Conservation (phyloP, 805 yeast genomes). For the Yamadazyma endophytica region DNA sequence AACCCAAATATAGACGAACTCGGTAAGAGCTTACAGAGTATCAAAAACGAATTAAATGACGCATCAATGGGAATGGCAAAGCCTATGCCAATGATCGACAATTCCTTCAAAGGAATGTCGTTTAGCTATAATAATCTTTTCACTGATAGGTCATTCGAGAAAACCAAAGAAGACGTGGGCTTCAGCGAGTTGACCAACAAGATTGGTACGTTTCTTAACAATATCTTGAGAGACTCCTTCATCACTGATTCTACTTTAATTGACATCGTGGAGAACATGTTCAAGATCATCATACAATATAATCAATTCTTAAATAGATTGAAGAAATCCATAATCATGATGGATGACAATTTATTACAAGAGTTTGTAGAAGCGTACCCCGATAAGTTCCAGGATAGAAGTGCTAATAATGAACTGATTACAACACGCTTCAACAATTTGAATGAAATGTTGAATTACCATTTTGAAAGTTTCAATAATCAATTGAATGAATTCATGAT, state of each 20-base stretch:
- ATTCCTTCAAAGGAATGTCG: background rate
- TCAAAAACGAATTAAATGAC: conserved; percentile 2
- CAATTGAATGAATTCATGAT: conserved; percentile 43
- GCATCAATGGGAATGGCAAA: background rate
- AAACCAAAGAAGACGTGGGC: conserved; percentile 9
- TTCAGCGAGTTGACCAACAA: conserved; percentile 14
- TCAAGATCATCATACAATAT: conserved; percentile 45
- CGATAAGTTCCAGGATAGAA: conserved; percentile 32
- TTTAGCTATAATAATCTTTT: conserved; percentile 16
- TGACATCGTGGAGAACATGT: conserved; percentile 39
- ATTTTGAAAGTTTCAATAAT: conserved; percentile 41
- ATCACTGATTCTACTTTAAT: conserved; percentile 57
- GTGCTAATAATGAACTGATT: conserved; percentile 37
- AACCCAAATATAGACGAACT: conserved; percentile 51
- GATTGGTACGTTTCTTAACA: conserved; percentile 55
- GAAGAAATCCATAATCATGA: conserved; percentile 49
- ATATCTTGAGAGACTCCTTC: conserved; percentile 61
- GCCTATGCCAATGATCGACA: background rate
- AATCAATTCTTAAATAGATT: conserved; percentile 48
- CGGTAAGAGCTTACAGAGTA: conserved; percentile 15
- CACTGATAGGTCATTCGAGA: conserved; percentile 12
- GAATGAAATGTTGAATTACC: conserved; percentile 36
- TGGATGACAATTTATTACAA: conserved; percentile 44
- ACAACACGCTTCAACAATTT: conserved; percentile 37
- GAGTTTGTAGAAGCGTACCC: conserved; percentile 30